A percentile compares a stretch with the other conserved stretches of the same genome.
These are phyloP conservation scores for Karstenula rhodostoma DNA, from an alignment of 2,329 filamentous ascomycete genomes.

Conservation along the genomic window DNA sequence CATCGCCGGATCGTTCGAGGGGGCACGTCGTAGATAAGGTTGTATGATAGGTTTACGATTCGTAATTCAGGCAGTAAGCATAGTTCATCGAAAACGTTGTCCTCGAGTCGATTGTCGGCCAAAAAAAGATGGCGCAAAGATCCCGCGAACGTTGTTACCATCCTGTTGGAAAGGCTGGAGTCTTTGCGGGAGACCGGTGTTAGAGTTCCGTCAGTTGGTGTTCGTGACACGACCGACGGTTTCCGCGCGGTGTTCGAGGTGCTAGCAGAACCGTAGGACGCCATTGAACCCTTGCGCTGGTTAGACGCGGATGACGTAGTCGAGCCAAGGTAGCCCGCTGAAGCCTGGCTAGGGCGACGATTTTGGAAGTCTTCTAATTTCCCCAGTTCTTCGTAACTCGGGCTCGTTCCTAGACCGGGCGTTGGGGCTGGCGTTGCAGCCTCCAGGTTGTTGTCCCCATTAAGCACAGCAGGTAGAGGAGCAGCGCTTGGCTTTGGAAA, in stretches of 20 bases:
- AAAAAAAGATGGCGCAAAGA: constrained; percentile 85
- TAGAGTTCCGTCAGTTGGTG: constrained; percentile 64
- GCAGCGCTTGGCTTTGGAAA: constrained; percentile 85
- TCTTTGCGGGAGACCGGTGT: constrained; percentile 78
- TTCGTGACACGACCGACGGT: constrained; percentile 80
- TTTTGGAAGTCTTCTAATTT: constrained; percentile 68
- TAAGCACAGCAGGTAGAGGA: constrained; percentile 64
- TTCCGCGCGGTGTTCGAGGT: constrained; percentile 63
- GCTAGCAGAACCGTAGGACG: constrained; percentile 70
- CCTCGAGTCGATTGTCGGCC: constrained; percentile 92
- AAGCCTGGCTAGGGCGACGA: constrained; percentile 85
- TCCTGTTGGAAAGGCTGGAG: constrained; percentile 80
- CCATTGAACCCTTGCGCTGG: constrained; percentile 81
- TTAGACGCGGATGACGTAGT: constrained; percentile 73
- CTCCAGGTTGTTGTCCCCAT: constrained; percentile 44
- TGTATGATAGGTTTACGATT: constrained; percentile 92
- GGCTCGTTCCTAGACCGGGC: constrained; percentile 57
- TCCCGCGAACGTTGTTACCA: constrained; percentile 86
- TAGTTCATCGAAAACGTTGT: constrained; percentile 94
- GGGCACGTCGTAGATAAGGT: constrained; percentile 91
- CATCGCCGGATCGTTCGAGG: constrained; percentile 87
- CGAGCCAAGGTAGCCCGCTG: constrained; percentile 77
- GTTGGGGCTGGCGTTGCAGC: constrained; percentile 57
- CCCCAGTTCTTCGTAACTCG: constrained; percentile 81
- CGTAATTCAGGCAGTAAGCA: constrained; percentile 82